Conservation (phyloP, 805 yeast species). For the Torulaspora gathmanii region DNA sequence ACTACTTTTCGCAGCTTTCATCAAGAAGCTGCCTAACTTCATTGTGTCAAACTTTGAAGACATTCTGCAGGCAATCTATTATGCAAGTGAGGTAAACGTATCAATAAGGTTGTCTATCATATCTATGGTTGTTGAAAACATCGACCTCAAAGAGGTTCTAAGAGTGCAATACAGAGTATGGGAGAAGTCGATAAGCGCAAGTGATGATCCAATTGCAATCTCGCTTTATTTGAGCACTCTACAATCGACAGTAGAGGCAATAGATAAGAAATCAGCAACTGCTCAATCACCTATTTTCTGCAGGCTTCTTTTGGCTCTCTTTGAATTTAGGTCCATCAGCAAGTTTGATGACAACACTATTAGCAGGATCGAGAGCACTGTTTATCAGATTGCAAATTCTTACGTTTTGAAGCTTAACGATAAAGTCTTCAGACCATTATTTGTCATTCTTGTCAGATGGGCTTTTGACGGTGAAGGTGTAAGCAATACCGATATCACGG, state of each 20-base stretch:
- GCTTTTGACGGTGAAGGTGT: slow-evolving; percentile 81
- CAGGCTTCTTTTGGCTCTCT: slow-evolving; percentile 60
- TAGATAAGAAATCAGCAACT: slow-evolving; percentile 75
- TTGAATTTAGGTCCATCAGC: slow-evolving; percentile 61
- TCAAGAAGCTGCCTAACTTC: slow-evolving; percentile 83
- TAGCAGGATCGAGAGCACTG: slow-evolving; percentile 73
- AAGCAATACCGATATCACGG: slow-evolving; percentile 41
- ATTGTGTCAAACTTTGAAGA: slow-evolving; percentile 63
- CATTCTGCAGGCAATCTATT: slow-evolving; percentile 54
- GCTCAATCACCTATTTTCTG: slow-evolving; percentile 62
- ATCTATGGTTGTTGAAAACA: slow-evolving; percentile 55
- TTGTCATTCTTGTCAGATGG: slow-evolving; percentile 85
- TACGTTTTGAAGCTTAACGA: slow-evolving; percentile 90
- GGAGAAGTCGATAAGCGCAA: slow-evolving; percentile 39
- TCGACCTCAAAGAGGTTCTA: slow-evolving; percentile 62
- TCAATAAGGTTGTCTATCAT: slow-evolving; percentile 58
- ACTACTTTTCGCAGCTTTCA: slow-evolving; percentile 64
- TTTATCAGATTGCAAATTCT: slow-evolving; percentile 65
- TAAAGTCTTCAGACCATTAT: slow-evolving; percentile 86
- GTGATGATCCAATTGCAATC: slow-evolving; percentile 45
- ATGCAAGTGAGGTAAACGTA: slow-evolving; percentile 54
- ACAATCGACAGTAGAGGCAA: slow-evolving; percentile 57
- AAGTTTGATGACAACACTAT: slow-evolving; percentile 66
- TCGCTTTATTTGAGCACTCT: slow-evolving; percentile 67
- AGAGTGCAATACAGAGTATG: slow-evolving; percentile 61